Percentiles rank a stretch among this genome's conserved stretches.
Conservation (phyloP, 345 rosid species). For the Rhodamnia argentea region DNA sequence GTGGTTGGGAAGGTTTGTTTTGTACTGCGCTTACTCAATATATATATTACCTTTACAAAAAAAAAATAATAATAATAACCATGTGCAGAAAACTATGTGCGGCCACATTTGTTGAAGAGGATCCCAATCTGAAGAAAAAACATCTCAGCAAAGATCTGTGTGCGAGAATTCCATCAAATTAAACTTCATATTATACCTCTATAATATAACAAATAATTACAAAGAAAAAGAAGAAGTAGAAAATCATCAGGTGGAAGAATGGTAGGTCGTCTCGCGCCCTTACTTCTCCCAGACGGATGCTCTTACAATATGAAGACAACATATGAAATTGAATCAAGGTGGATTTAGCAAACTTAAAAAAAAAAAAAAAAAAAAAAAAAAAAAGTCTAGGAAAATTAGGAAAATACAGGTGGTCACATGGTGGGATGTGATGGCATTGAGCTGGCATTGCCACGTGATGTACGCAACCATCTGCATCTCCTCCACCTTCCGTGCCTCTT, state of each 20-base stretch:
- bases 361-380: too few species aligned
- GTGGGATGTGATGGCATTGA: not conserved
- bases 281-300: not conserved
- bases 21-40: too few species aligned
- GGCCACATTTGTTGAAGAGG: not conserved
- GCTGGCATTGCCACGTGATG: not conserved
- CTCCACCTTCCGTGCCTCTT: not conserved
- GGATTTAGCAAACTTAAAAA: not conserved
- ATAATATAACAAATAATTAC: not conserved
- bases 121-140: not conserved
- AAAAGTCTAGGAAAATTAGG: not conserved
- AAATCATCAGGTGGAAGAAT: not conserved
- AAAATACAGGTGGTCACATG: not conserved
- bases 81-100: not conserved
- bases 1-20: too few species aligned
- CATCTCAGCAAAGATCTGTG: not conserved
- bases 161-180: not conserved
- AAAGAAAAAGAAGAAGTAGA: not conserved
- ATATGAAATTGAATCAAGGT: not conserved
- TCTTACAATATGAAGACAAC: not conserved
- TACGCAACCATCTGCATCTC: not conserved
- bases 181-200: not conserved
- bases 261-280: not conserved
- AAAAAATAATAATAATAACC: too few species aligned
- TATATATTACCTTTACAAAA: too few species aligned